These are phyloP conservation scores for Rhexocercosporidium sp. DNA, from an alignment of 2,329 filamentous ascomycete genomes.

Conservation along the genomic window DNA sequence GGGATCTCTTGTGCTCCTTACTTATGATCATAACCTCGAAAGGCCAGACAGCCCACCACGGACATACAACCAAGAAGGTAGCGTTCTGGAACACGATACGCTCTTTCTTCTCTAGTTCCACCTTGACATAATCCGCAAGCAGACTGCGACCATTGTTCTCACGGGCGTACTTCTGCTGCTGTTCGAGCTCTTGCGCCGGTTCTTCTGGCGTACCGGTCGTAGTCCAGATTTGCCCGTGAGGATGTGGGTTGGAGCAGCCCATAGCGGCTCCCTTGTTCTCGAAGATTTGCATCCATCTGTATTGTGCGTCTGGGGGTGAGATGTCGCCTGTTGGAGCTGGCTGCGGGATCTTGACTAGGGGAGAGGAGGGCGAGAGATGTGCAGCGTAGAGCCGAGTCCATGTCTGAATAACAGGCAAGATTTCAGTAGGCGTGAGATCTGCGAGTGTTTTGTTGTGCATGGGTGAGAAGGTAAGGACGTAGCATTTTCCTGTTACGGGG, in stretches of 20 bases:
- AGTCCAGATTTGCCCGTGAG: slow-evolving; percentile 96
- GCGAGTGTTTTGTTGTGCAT: slow-evolving; percentile 91
- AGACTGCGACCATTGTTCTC: slow-evolving; percentile 77
- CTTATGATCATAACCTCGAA: slow-evolving; percentile 93
- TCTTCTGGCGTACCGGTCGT: slow-evolving; percentile 92
- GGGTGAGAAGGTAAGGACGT: slow-evolving; percentile 92
- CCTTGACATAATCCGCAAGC: slow-evolving; percentile 82
- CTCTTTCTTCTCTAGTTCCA: slow-evolving; percentile 83
- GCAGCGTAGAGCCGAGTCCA: slow-evolving; percentile 91
- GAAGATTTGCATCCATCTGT: slow-evolving; percentile 98
- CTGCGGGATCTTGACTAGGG: slow-evolving; percentile 55
- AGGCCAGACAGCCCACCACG: slow-evolving; percentile 98
- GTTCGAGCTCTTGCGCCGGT: slow-evolving; percentile 76
- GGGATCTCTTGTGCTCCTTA: slow-evolving; percentile 80
- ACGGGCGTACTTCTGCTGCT: slow-evolving; percentile 78
- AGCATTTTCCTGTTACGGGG: slow-evolving; percentile 92
- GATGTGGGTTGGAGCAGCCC: slow-evolving; percentile 98
- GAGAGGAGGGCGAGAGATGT: slow-evolving; percentile 76
- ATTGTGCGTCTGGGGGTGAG: slow-evolving; percentile 71
- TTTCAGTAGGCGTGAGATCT: slow-evolving; percentile 79
- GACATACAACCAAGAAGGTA: slow-evolving; percentile 84
- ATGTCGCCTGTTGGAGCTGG: slow-evolving; percentile 41
- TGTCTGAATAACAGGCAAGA: slow-evolving; percentile 81
- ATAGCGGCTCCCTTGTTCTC: slow-evolving; percentile 98
- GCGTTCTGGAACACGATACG: slow-evolving; percentile 88